Conservation (phyloP, 108 stramenopile genomes). For the Nannochloropsis granulata region DNA sequence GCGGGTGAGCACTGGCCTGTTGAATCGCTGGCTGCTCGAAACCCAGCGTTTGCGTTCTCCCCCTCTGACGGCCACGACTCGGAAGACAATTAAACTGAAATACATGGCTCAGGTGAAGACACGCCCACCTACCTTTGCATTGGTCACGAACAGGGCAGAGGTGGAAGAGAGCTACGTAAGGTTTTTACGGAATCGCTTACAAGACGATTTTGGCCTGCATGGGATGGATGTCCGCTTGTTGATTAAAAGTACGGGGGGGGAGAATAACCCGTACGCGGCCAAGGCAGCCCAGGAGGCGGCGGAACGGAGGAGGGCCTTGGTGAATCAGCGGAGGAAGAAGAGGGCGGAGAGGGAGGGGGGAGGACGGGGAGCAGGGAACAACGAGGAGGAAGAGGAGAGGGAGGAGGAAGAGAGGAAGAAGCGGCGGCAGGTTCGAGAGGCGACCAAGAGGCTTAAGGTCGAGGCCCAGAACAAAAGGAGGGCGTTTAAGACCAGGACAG, state of each 20-base stretch:
- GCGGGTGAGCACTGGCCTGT: slow-evolving; percentile 28
- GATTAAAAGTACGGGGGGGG: background rate
- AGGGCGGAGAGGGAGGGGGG: background rate
- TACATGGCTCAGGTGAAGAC: slow-evolving; percentile 36
- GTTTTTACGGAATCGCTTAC: slow-evolving; percentile 9
- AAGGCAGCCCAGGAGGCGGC: background rate
- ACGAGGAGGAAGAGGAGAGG: background rate
- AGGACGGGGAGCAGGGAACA: background rate
- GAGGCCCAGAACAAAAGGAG: background rate
- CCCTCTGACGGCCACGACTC: slow-evolving; percentile 11
- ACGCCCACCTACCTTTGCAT: slow-evolving; percentile 33
- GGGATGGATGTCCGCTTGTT: slow-evolving; percentile 16
- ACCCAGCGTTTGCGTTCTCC: slow-evolving; percentile 11
- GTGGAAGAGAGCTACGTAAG: background rate
- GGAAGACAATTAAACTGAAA: slow-evolving; percentile 7
- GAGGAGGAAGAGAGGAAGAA: background rate
- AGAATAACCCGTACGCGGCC: background rate
- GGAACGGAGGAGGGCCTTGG: background rate
- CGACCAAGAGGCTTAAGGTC: background rate
- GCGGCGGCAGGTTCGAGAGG: background rate
- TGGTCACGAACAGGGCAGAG: slow-evolving; percentile 18
- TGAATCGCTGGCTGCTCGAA: slow-evolving; percentile 37
- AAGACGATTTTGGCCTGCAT: slow-evolving; percentile 16
- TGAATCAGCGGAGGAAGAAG: background rate
- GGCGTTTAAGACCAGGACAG: background rate